These are phyloP conservation scores for Fusarium nurragi DNA, from an alignment of 2,329 filamentous ascomycete genomes.

Conservation along the genomic window DNA sequence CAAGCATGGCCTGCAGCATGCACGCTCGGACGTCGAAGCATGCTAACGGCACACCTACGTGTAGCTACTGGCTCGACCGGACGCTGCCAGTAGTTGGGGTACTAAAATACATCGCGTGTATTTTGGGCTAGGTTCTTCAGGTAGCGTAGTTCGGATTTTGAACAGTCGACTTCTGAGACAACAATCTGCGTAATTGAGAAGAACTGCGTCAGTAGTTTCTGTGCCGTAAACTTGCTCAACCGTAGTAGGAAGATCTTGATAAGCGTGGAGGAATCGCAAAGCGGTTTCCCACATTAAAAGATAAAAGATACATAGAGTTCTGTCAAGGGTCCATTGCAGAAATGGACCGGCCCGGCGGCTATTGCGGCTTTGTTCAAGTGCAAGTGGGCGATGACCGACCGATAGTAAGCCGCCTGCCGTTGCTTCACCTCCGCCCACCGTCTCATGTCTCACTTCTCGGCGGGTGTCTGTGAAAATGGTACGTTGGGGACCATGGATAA, in stretches of 20 bases:
- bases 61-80: background rate
- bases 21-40: conserved; percentile 34
- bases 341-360: conserved; percentile 45
- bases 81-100: conserved; percentile 7
- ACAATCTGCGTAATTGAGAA: conserved; percentile 12
- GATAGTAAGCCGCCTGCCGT: conserved; percentile 36
- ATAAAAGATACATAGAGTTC: conserved; percentile 16
- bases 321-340: conserved; percentile 21
- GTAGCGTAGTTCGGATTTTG: conserved; percentile 24
- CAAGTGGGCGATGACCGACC: conserved; percentile 30
- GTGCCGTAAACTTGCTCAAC: conserved; percentile 14
- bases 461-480: conserved; percentile 24
- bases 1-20: conserved; percentile 43
- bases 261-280: background rate
- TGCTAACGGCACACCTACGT: conserved; percentile 28
- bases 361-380: conserved; percentile 38
- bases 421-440: conserved; percentile 11
- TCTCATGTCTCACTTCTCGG: conserved; percentile 8
- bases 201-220: conserved; percentile 9
- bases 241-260: background rate
- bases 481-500: background rate
- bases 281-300: conserved; percentile 3
- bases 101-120: conserved; percentile 31
- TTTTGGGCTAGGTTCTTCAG: conserved; percentile 30
- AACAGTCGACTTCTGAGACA: conserved; percentile 29